Evolutionary conservation across 2,329 filamentous ascomycete genomes (phyloP).

Genomic region (Aspergillus neotritici): DNA sequence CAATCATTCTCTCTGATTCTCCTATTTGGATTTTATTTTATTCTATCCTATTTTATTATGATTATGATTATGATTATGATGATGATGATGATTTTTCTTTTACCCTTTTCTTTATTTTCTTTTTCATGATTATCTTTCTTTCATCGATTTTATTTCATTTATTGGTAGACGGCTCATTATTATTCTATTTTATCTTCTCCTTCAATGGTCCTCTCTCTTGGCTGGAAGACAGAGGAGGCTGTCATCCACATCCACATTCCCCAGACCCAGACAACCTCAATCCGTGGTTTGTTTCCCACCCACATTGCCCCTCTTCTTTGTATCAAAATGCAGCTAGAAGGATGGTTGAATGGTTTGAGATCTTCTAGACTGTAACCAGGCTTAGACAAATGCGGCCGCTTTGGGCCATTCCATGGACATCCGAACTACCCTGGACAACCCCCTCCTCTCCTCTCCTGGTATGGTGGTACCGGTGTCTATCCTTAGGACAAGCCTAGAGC

Average conservation of each 20-base stretch:
- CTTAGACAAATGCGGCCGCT: background rate
- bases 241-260: background rate
- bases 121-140: conserved; percentile 8
- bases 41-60: conserved; percentile 3
- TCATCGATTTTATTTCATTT: conserved; percentile 6
- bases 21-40: conserved; percentile 5
- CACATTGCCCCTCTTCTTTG: conserved; percentile 15
- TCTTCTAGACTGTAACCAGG: background rate
- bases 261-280: background rate
- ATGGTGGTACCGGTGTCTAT: too few species aligned
- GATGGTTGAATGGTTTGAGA: conserved; percentile 1
- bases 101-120: conserved; percentile 4
- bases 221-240: background rate
- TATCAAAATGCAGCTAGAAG: conserved; percentile 10
- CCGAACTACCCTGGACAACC: too few species aligned
- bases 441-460: too few species aligned
- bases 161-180: conserved; percentile 10
- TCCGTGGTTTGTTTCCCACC: too few species aligned
- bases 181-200: conserved; percentile 3
- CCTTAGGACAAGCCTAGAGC: too few species aligned
- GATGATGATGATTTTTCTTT: conserved; percentile 2
- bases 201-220: conserved; percentile 3
- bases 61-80: background rate
- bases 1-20: too few species aligned
- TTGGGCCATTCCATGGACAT: too few species aligned